These are phyloP conservation scores for Marsdenia floribunda DNA, from an alignment of 257 asterid genomes.

Conservation along the genomic window DNA sequence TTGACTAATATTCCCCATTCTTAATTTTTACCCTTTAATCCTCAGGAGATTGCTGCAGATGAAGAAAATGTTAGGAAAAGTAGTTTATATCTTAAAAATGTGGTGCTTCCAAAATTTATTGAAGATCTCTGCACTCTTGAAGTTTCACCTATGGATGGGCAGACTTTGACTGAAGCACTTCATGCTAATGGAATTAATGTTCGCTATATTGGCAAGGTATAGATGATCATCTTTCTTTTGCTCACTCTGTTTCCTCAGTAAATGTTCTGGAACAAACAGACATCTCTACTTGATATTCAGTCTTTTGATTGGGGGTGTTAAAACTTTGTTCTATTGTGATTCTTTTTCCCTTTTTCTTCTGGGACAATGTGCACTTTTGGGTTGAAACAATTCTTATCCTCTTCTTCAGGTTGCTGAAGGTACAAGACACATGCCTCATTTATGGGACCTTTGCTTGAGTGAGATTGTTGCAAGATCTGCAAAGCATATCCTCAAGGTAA, in stretches of 20 bases:
- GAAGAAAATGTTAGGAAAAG: constrained; percentile 79
- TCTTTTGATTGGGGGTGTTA: not conserved
- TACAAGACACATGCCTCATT: constrained; percentile 73
- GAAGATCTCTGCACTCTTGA: constrained; percentile 82
- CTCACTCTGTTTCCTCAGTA: not conserved
- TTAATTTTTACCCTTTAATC: constrained; percentile 5
- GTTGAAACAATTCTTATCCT: constrained; percentile 3
- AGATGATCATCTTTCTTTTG: constrained; percentile 10
- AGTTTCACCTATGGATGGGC: constrained; percentile 98
- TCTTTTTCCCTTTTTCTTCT: not conserved
- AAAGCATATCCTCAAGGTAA: constrained; percentile 85
- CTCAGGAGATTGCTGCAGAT: constrained; percentile 74
- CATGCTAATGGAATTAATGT: constrained; percentile 91
- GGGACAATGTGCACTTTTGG: not conserved
- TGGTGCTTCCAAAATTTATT: constrained; percentile 68
- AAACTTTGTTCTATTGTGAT: not conserved
- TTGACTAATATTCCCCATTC: constrained; percentile 10
- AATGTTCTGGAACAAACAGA: not conserved
- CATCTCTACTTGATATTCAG: not conserved
- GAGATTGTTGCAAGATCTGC: constrained; percentile 89
- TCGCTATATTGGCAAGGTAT: constrained; percentile 86
- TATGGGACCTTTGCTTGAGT: constrained; percentile 82
- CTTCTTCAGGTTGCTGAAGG: constrained; percentile 78
- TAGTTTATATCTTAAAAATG: constrained; percentile 60
- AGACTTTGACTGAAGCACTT: constrained; percentile 86